Percentiles rank a stretch among this genome's conserved stretches.
These are phyloP conservation scores for Cladophialophora chaetospira DNA, from an alignment of 2,329 filamentous ascomycete genomes.

Conservation along the genomic window DNA sequence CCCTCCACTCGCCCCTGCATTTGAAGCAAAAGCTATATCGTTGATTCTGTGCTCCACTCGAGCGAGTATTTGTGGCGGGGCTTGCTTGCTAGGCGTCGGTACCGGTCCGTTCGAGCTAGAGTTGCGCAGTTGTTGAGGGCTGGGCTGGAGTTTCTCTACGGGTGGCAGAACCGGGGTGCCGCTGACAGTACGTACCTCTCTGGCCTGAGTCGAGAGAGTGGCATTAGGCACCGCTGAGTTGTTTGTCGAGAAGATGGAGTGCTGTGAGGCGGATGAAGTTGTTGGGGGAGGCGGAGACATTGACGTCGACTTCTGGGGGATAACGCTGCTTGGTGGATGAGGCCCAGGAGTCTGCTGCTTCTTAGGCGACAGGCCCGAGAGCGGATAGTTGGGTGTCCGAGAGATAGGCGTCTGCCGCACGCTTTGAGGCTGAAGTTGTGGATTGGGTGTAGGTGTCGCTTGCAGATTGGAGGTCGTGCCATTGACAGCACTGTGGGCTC, in stretches of 20 bases:
- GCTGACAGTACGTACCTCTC: slow-evolving; percentile 25
- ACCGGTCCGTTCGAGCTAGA: slow-evolving; percentile 29
- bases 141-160: slow-evolving; percentile 32
- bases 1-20: background rate
- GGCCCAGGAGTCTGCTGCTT: slow-evolving; percentile 45
- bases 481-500: slow-evolving; percentile 31
- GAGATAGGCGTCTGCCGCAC: slow-evolving; percentile 18
- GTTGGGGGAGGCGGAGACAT: slow-evolving; percentile 12
- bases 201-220: background rate
- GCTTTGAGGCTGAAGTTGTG: slow-evolving; percentile 5
- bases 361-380: slow-evolving; percentile 50
- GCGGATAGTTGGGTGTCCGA: slow-evolving; percentile 35
- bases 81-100: slow-evolving; percentile 34
- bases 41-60: background rate
- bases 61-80: slow-evolving; percentile 5
- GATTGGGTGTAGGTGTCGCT: slow-evolving; percentile 18
- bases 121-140: slow-evolving; percentile 30
- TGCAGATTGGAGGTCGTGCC: slow-evolving; percentile 43
- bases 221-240: background rate
- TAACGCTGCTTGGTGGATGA: slow-evolving; percentile 36
- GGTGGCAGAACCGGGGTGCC: slow-evolving; percentile 34
- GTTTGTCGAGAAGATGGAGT: background rate
- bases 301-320: slow-evolving; percentile 21
- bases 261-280: background rate
- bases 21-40: background rate